Percentiles rank a stretch among this genome's conserved stretches.
These are phyloP conservation scores for Sambucus nigra DNA, from an alignment of 129 eudicot genomes.

Conservation along the genomic window DNA sequence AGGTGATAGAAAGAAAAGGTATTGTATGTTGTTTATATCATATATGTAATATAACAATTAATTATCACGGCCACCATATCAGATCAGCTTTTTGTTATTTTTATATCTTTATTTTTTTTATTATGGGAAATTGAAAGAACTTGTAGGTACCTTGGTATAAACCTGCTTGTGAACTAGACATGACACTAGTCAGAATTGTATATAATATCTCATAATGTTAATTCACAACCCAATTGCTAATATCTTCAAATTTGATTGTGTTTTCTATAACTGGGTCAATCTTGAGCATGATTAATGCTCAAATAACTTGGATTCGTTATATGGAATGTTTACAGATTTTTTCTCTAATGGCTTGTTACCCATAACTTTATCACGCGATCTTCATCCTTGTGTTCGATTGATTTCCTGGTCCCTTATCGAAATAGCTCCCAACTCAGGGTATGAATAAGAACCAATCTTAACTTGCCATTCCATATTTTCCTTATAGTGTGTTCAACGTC, in stretches of 20 bases:
- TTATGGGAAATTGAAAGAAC: not conserved
- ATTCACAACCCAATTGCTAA: too few relatives aligned
- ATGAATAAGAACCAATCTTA: conserved; percentile 9
- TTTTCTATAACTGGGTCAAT: too few relatives aligned
- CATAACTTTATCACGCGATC: conserved; percentile 46
- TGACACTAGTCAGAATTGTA: too few relatives aligned
- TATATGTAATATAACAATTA: too few relatives aligned
- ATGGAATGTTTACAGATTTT: conserved; percentile 38
- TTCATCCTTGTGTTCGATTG: conserved; percentile 65
- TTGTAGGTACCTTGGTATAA: too few relatives aligned
- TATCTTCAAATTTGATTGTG: too few relatives aligned
- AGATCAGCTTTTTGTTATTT: too few relatives aligned
- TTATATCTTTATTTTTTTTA: not conserved
- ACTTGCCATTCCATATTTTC: not conserved
- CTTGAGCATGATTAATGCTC: too few relatives aligned
- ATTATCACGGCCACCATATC: not conserved
- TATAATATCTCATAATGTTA: too few relatives aligned
- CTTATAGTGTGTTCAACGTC: not conserved
- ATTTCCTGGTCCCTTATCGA: conserved; percentile 92
- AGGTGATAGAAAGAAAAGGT: conserved; percentile 52
- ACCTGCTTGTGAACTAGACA: too few relatives aligned
- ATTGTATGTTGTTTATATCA: not conserved
- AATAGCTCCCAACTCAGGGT: conserved; percentile 70
- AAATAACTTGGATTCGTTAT: not conserved
- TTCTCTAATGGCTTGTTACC: conserved; percentile 48